Percentiles rank a stretch among this genome's conserved stretches.
These are phyloP conservation scores for Parafenestella ontariensis DNA, from an alignment of 2,329 filamentous ascomycete species.

Conservation along the genomic window DNA sequence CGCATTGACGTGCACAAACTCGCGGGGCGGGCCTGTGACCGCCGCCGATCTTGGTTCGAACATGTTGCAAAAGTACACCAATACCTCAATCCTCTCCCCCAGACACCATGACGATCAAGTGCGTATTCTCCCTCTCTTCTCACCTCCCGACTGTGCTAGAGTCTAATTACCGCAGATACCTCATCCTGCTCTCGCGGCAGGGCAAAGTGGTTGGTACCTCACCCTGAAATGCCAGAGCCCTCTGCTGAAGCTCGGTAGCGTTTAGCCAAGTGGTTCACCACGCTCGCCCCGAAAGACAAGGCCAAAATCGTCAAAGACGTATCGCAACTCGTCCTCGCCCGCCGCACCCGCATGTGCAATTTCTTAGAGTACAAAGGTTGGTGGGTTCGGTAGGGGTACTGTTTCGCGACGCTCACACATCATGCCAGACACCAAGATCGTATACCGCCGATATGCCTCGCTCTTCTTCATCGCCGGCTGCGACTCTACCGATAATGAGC, in stretches of 20 bases:
- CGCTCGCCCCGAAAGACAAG: slow-evolving; percentile 95
- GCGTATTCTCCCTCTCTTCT: slow-evolving; percentile 28
- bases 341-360: slow-evolving; percentile 99
- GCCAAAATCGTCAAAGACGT: slow-evolving; percentile 99
- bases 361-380: slow-evolving; percentile 98
- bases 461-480: slow-evolving; percentile 99
- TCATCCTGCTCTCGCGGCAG: slow-evolving; percentile 96
- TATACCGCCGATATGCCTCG: slow-evolving; percentile 97
- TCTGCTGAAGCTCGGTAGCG: slow-evolving; percentile 66
- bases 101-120: slow-evolving; percentile 63
- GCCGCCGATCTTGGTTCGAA: slow-evolving; percentile 25
- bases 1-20: slow-evolving; percentile 32
- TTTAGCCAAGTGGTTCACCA: slow-evolving; percentile 99
- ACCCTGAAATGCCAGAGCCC: slow-evolving; percentile 28
- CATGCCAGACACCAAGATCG: slow-evolving; percentile 87
- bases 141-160: neutral
- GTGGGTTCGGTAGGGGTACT: slow-evolving; percentile 24
- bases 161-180: slow-evolving; percentile 69
- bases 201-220: slow-evolving; percentile 89
- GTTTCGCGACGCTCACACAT: slow-evolving; percentile 34
- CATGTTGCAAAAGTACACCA: slow-evolving; percentile 7
- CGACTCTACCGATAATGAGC: slow-evolving; percentile 95
- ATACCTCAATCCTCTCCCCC: slow-evolving; percentile 15
- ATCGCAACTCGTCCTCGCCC: slow-evolving; percentile 92
- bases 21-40: slow-evolving; percentile 28